Conservation (phyloP, 306 rosid genomes). For the Mimosa pudica region DNA sequence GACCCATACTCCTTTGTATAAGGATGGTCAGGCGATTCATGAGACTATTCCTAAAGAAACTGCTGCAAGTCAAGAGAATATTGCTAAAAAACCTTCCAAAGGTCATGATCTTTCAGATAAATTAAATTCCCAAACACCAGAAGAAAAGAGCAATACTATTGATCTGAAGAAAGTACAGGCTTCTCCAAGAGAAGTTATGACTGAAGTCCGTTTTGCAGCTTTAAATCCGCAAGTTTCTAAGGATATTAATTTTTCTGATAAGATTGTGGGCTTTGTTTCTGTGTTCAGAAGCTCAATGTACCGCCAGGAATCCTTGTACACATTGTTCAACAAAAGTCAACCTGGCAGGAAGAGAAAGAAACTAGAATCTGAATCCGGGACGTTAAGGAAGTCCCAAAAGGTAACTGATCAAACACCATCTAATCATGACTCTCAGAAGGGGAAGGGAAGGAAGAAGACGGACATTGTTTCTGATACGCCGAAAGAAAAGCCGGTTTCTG, state of each 20-base stretch:
- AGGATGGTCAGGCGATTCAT: too few species aligned
- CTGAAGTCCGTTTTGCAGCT: slow-evolving; percentile 50
- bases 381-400: slow-evolving; percentile 32
- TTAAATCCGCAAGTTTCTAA: slow-evolving; percentile 38
- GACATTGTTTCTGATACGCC: slow-evolving; percentile 19
- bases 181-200: slow-evolving; percentile 43
- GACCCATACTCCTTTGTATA: too few species aligned
- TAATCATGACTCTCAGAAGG: slow-evolving; percentile 34
- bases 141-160: slow-evolving; percentile 30
- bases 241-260: slow-evolving; percentile 39
- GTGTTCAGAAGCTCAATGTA: slow-evolving; percentile 60
- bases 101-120: slow-evolving; percentile 31
- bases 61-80: slow-evolving; percentile 35
- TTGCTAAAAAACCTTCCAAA: slow-evolving; percentile 25
- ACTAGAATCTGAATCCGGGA: slow-evolving; percentile 39
- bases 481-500: slow-evolving; percentile 31
- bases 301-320: slow-evolving; percentile 45
- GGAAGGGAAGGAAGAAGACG: slow-evolving; percentile 39
- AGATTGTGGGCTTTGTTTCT: slow-evolving; percentile 46
- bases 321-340: slow-evolving; percentile 39
- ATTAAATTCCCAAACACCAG: slow-evolving; percentile 38
- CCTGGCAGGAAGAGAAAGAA: slow-evolving; percentile 61
- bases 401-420: slow-evolving; percentile 26
- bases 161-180: slow-evolving; percentile 55
- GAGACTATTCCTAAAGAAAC: slow-evolving; percentile 4